Conservation (phyloP, 345 rosid genomes). For the Sisymbrium altissimum region DNA sequence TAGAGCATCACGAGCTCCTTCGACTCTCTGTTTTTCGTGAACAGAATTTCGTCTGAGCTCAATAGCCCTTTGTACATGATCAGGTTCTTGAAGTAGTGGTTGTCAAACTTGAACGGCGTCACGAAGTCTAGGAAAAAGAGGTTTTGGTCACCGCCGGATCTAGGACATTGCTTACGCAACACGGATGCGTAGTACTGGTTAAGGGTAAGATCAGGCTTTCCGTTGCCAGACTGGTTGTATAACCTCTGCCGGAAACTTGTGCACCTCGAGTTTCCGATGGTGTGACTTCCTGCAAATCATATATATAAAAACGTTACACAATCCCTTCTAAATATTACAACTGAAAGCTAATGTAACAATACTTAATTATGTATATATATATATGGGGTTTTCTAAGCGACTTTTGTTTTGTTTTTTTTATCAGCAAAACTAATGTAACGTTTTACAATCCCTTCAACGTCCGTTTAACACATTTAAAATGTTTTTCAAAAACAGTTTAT, state of each 20-base stretch:
- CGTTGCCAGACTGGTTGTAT: slow-evolving; percentile 70
- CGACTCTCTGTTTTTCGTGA: slow-evolving; percentile 52
- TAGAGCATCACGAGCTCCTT: slow-evolving; percentile 53
- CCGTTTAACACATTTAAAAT: background rate
- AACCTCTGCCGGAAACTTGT: slow-evolving; percentile 72
- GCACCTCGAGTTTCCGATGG: slow-evolving; percentile 70
- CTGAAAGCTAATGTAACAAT: background rate
- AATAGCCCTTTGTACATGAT: slow-evolving; percentile 61
- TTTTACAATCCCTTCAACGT: background rate
- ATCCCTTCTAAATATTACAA: background rate
- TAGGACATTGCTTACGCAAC: slow-evolving; percentile 45
- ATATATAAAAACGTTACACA: background rate
- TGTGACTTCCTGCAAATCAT: slow-evolving; percentile 62
- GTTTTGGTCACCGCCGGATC: slow-evolving; percentile 54
- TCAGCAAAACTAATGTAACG: background rate
- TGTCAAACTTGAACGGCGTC: slow-evolving; percentile 65
- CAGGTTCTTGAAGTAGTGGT: slow-evolving; percentile 68
- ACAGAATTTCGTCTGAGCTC: slow-evolving; percentile 65
- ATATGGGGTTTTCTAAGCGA: background rate
- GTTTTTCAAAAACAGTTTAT: background rate
- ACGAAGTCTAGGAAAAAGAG: slow-evolving; percentile 54
- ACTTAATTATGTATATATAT: too few species aligned
- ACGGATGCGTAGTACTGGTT: slow-evolving; percentile 44
- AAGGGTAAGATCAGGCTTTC: slow-evolving; percentile 55
- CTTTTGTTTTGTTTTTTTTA: background rate